Evolutionary conservation across 2,329 filamentous ascomycete genomes (phyloP), one percentile per base, ranked within the genome.

Genomic region (Penicillium sp.): DNA sequence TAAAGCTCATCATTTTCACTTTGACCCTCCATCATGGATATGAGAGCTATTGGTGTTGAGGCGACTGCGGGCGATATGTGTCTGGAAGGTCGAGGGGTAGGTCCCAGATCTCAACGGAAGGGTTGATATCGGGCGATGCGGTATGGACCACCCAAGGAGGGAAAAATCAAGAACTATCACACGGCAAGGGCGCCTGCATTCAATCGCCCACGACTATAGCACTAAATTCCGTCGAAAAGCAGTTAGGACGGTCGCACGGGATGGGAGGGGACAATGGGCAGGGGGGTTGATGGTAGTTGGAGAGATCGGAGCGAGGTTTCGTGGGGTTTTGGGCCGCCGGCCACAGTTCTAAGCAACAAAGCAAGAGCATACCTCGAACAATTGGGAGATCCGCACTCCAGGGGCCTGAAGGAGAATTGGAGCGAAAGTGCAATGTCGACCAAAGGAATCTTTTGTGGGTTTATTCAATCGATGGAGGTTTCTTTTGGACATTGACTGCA

Each of bases 1-100:
- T 96, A 98, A 62, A 98, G 88, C 82, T 96, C 93, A 73, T 98
- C 92, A 69, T 84, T 93, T 74, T 90, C 81, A 71, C 83, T 85
- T 68, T 82, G 77, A 71, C 83, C 84, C 73, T 95, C 87, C 90
- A 96, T 96, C 68, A 68, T 76, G 77, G 70, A 66, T 60, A 59
- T 45, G 40, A 39, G 52, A 33, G 45, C 44, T 50, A 37, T 46
- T 22, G 9, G 45, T 52, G 46, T 52, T 48, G 48, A 46, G 30
- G 25, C 11, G 25, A 13, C 9, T 6, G 10, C 10, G 25, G 12
- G 12, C n/a, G 12, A 34, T 40, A 20, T 27, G 37, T 54, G 44
- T 32, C 46, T 47, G 49, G 50, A 51, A 56, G 54, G 47, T 41
- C 48, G 54, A 53, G 44, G 51, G 53, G 47, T 50, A 41, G 52